These are phyloP conservation scores for Paramecium biaurelia DNA, from an alignment of 73 alveolate species.

Conservation along the genomic window DNA sequence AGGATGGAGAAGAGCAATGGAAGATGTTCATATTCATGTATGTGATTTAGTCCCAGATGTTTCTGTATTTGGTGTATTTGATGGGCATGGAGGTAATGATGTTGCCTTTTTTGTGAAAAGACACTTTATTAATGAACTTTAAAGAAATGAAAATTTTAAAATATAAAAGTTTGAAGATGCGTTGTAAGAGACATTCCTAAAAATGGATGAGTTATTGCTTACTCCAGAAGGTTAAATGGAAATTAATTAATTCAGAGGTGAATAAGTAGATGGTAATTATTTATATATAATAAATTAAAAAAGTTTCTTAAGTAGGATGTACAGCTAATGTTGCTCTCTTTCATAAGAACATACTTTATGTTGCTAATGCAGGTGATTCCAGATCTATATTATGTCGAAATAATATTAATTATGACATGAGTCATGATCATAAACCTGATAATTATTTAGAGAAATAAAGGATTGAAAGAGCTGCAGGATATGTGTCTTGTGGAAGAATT, in stretches of 20 bases:
- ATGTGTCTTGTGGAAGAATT: conserved; percentile 74
- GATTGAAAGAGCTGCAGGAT: conserved; percentile 83
- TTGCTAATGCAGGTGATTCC: conserved; percentile 95
- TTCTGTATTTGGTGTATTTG: conserved; percentile 90
- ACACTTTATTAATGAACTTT: conserved; percentile 71
- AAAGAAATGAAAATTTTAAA: conserved; percentile 69
- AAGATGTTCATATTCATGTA: conserved; percentile 83
- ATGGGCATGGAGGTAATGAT: conserved; percentile 97
- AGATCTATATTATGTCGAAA: conserved; percentile 83
- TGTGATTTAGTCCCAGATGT: conserved; percentile 66
- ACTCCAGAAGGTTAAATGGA: conserved; percentile 71
- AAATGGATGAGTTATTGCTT: conserved; percentile 81
- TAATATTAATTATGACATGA: conserved; percentile 78
- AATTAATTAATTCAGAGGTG: neutral
- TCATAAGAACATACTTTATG: conserved; percentile 70
- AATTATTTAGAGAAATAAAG: conserved; percentile 76
- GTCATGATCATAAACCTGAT: conserved; percentile 92
- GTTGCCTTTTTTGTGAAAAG: conserved; percentile 80
- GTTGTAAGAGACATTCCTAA: conserved; percentile 82
- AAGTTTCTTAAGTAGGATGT: conserved; percentile 80
- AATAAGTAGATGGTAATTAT: neutral
- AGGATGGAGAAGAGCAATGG: conserved; percentile 82
- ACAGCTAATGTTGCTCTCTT: conserved; percentile 84
- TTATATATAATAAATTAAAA: neutral
- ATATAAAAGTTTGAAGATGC: conserved; percentile 80